phyloP scores from a whole-genome alignment of 371 early-diverging fungal species.

The Nematocida major region DNA sequence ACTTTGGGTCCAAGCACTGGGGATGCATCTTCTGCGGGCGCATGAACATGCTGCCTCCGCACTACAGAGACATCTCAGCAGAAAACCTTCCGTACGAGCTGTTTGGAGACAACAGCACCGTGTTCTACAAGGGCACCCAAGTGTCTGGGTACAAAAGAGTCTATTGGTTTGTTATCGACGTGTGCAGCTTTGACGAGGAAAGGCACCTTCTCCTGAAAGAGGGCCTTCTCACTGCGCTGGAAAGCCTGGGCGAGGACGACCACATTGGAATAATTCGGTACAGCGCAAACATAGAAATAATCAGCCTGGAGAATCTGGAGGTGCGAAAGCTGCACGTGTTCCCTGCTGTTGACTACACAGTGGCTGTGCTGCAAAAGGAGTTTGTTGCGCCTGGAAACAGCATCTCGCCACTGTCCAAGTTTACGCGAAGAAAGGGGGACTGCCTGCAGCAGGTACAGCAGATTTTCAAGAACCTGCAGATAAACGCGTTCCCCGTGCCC shows the following conservation, averaged over 20 bases:
- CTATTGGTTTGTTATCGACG: constrained; percentile 93
- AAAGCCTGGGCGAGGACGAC: constrained; percentile 80
- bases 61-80: constrained; percentile 87
- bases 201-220: constrained; percentile 90
- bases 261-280: constrained; percentile 89
- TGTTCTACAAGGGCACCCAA: constrained; percentile 79
- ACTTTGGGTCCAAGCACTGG: constrained; percentile 87
- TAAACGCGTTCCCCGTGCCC: constrained; percentile 95
- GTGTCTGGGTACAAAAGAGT: constrained; percentile 78
- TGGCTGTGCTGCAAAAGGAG: constrained; percentile 81
- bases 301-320: constrained; percentile 72
- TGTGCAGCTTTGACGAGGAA: constrained; percentile 76
- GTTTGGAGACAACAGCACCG: constrained; percentile 79
- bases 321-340: constrained; percentile 90
- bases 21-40: constrained; percentile 93
- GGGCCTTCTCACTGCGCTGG: constrained; percentile 76
- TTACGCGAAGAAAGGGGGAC: constrained; percentile 70
- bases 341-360: constrained; percentile 84
- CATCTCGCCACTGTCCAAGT: constrained; percentile 59
- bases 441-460: constrained; percentile 81
- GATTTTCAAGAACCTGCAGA: constrained; percentile 83
- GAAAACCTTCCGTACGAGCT: constrained; percentile 91
- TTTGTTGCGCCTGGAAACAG: background rate
- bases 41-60: constrained; percentile 90
- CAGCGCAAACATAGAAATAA: constrained; percentile 82